These are phyloP conservation scores for Choiromyces venosus DNA, from an alignment of 495 filamentous ascomycete genomes.

Conservation along the genomic window DNA sequence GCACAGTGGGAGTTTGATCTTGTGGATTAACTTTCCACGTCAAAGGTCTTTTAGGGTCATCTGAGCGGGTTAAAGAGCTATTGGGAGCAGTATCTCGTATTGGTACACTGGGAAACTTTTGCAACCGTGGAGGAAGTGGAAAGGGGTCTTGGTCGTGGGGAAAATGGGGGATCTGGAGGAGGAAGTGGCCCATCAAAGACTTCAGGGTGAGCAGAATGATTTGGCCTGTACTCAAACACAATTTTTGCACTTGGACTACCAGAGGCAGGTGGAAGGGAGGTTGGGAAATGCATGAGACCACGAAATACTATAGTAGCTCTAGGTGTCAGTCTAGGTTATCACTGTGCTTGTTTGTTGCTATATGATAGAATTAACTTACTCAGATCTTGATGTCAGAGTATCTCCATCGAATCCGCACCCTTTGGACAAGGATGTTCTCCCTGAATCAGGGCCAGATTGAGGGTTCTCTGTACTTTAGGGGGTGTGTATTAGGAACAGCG, in stretches of 20 bases:
- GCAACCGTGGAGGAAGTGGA: conserved; percentile 8
- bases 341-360: not conserved
- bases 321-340: not conserved
- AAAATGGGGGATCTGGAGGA: not conserved
- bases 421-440: not conserved
- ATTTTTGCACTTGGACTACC: conserved; percentile 30
- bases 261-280: conserved; percentile 28
- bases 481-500: not conserved
- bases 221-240: conserved; percentile 2
- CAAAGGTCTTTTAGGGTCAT: conserved; percentile 1
- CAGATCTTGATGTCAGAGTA: not conserved
- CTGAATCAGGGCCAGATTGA: not conserved
- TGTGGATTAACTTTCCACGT: not conserved
- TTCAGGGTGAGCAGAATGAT: conserved; percentile 13
- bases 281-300: conserved; percentile 36
- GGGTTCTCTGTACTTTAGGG: not conserved
- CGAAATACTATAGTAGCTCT: not conserved
- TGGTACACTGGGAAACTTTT: not conserved
- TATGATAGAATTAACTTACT: not conserved
- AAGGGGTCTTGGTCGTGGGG: conserved; percentile 5
- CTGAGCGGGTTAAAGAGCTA: not conserved
- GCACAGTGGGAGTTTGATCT: not conserved
- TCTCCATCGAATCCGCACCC: not conserved
- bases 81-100: conserved; percentile 3
- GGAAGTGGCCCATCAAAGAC: conserved; percentile 19